Evolutionary conservation across 2,329 filamentous ascomycete genomes (phyloP).

Genomic region (Paracoccidioides brasiliensis): DNA sequence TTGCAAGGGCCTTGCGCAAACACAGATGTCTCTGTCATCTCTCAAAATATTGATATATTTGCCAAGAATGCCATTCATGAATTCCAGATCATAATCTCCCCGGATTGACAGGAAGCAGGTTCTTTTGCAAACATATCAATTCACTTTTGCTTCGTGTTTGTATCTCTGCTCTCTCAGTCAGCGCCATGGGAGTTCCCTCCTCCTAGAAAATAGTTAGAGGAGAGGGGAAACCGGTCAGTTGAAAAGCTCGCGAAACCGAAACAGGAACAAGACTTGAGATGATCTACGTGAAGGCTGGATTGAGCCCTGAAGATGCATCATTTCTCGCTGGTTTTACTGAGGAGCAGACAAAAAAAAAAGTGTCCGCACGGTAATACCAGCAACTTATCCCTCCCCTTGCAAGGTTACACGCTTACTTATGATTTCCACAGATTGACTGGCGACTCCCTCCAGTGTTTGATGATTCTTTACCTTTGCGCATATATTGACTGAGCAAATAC

Average conservation of each 20-base stretch:
- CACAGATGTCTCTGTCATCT: background rate
- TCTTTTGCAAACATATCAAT: background rate
- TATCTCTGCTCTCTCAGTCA: background rate
- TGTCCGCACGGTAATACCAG: constrained; percentile 18
- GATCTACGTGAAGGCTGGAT: constrained; percentile 5
- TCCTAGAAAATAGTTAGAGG: background rate
- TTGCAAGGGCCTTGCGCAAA: background rate
- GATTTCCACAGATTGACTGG: constrained; percentile 5
- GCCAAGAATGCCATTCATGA: background rate
- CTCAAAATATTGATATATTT: background rate
- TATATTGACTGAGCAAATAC: constrained; percentile 9
- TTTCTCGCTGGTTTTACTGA: constrained; percentile 22
- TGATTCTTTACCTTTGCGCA: constrained; percentile 8
- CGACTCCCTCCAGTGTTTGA: constrained; percentile 3
- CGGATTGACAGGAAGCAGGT: background rate
- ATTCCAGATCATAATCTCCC: background rate
- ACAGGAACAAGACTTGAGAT: constrained; percentile 3
- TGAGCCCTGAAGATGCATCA: constrained; percentile 18
- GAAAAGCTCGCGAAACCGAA: constrained; percentile 4
- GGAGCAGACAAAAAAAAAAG: constrained; percentile 18
- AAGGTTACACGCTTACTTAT: background rate
- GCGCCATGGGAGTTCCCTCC: background rate
- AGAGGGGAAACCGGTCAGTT: background rate
- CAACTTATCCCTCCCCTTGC: constrained; percentile 11
- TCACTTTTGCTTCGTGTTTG: background rate